A percentile compares a stretch with the other conserved stretches of the same genome.
These are phyloP conservation scores for Lodderomyces theae DNA, from an alignment of 1,139 yeast species.

Conservation along the genomic window DNA sequence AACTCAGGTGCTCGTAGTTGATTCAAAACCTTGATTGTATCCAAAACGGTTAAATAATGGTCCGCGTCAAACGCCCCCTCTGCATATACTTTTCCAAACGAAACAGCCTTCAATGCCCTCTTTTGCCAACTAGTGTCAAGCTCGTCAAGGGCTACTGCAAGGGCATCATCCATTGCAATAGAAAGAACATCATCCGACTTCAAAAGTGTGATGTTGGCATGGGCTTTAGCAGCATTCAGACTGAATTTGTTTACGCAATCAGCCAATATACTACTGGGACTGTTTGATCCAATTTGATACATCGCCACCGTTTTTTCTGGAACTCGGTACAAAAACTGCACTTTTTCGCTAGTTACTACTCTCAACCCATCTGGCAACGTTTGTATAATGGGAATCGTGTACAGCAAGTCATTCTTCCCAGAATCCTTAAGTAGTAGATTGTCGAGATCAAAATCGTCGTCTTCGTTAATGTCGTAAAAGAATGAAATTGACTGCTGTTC, in stretches of 20 bases:
- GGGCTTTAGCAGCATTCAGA: constrained; percentile 76
- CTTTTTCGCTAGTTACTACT: constrained; percentile 53
- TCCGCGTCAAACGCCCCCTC: constrained; percentile 49
- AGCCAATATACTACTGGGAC: constrained; percentile 76
- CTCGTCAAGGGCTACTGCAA: constrained; percentile 75
- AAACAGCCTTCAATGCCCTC: constrained; percentile 71
- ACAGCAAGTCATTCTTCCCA: constrained; percentile 23
- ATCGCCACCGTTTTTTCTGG: constrained; percentile 55
- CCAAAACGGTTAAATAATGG: constrained; percentile 59
- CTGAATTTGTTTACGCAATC: constrained; percentile 79
- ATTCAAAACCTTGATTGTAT: constrained; percentile 65
- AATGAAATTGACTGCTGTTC: constrained; percentile 55
- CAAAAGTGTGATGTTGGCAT: constrained; percentile 62
- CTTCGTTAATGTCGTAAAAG: constrained; percentile 41
- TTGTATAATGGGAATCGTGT: constrained; percentile 36
- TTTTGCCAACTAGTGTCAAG: constrained; percentile 79
- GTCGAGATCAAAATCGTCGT: constrained; percentile 30
- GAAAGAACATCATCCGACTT: constrained; percentile 53
- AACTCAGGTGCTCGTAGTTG: constrained; percentile 59
- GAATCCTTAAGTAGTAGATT: constrained; percentile 16
- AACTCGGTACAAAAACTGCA: constrained; percentile 69
- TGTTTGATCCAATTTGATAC: constrained; percentile 78
- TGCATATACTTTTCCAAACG: constrained; percentile 77
- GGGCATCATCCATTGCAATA: constrained; percentile 68
- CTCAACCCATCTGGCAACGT: constrained; percentile 73